Evolutionary conservation across 345 rosid genomes (phyloP).

Genomic region (Salix exigua): DNA sequence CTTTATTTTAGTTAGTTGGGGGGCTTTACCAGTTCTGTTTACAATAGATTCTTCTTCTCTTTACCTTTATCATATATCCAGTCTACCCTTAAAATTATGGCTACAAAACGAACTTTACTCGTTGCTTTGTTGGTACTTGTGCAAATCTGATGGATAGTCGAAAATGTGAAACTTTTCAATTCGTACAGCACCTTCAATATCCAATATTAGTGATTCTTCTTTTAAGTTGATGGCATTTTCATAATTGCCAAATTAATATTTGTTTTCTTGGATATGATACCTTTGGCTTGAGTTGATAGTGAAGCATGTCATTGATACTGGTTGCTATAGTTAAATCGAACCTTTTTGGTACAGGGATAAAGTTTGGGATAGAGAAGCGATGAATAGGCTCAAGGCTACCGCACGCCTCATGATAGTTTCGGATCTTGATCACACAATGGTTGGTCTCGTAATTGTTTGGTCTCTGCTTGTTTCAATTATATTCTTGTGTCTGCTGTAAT

Average conservation of each 20-base stretch:
- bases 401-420: constrained; percentile 94
- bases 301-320: neutral
- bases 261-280: neutral
- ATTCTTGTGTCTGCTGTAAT: neutral
- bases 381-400: constrained; percentile 65
- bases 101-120: neutral
- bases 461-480: constrained; percentile 10
- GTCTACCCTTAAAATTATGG: neutral
- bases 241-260: neutral
- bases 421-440: constrained; percentile 98
- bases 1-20: neutral
- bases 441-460: constrained; percentile 22
- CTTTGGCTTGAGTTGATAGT: neutral
- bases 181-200: neutral
- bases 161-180: neutral
- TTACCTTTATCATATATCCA: neutral
- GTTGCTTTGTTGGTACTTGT: neutral
- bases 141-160: neutral
- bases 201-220: neutral
- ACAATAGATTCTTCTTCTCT: neutral
- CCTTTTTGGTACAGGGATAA: neutral
- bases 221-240: neutral
- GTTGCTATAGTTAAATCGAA: neutral
- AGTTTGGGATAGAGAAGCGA: constrained; percentile 3
- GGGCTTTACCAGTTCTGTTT: neutral